Evolutionary conservation across 768 basidiomycete genomes (phyloP).

Genomic region (Termitomyces eurrhizus): DNA sequence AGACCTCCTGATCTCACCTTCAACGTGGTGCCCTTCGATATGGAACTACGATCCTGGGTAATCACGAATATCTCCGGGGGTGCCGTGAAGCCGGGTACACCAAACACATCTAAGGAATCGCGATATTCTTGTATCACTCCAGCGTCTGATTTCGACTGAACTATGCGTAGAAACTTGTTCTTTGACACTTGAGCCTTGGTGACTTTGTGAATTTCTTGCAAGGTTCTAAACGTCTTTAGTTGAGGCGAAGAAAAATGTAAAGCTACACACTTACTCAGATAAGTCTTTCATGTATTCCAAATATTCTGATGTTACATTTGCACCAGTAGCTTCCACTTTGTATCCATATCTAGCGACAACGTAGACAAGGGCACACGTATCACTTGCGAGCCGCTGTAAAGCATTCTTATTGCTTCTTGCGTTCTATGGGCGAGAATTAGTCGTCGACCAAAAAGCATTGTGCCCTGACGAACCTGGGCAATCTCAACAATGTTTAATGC

Average conservation of each 20-base stretch:
- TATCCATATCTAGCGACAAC: background rate
- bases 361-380: constrained; percentile 14
- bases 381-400: constrained; percentile 7
- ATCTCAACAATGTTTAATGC: constrained; percentile 6
- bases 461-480: background rate
- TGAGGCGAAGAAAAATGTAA: background rate
- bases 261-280: background rate
- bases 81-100: too few relatives aligned
- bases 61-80: too few relatives aligned
- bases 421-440: background rate
- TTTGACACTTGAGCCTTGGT: background rate
- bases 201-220: background rate
- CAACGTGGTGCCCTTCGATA: too few relatives aligned
- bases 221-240: too few relatives aligned
- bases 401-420: constrained; percentile 9
- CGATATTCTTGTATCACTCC: constrained; percentile 10
- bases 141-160: constrained; percentile 6
- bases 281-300: constrained; percentile 1
- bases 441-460: background rate
- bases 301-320: background rate
- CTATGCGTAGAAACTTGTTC: background rate
- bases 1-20: too few relatives aligned
- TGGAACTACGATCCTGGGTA: too few relatives aligned
- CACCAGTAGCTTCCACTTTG: background rate
- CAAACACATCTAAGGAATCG: constrained; percentile 8